Base-by-base conservation (phyloP, 192 early-diverging fungal genomes). In the Gonapodya prolifera region DNA sequence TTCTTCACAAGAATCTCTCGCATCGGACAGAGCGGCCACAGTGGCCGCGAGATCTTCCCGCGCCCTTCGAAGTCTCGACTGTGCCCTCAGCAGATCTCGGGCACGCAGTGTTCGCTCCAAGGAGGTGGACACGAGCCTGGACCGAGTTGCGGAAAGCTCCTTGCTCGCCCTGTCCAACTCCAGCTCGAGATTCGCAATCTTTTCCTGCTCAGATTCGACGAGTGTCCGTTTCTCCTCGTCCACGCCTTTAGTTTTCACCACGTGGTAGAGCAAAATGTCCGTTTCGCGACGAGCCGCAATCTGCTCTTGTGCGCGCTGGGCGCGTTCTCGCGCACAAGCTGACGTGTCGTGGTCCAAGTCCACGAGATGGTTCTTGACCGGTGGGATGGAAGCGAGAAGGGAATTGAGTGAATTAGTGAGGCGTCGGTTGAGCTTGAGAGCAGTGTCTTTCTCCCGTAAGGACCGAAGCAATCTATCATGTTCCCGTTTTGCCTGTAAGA, bases 391-490 rank as follows among this genome's bases (percentile, higher is more conserved):
- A 76, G 85, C 45, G 23, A 61, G 45, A 61, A 61, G 45, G 45
- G 45, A 8, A 61, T 61, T 61, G 23, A 61, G 45, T 16, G 45
- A 61, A 23, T 61, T 61, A 8, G 45, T 84, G 32, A 90, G 80
- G 8, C 86, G 80, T 18, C 86, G 82, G 74, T 86, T 80, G 17
- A 75, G 36, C 78, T 90, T 90, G 32, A 90, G 78, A 28, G 82
- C 79, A 35, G 81, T 82, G 69, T 90, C 89, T 61, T 89, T 90
- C 69, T 90, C 89, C 1, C 87, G 81, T n/a, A 89, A 78, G 30
- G 81, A 80, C 0, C 88, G 81, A 30, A 90, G 80, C 0, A 89
- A 81, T 0, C 86, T 29, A 74, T 90, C 89, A 77, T 90, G 89
- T 71, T 89, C 88, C 70, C 81, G 81, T 69, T 88, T 86, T 69